Base-by-base conservation (phyloP, 495 filamentous ascomycete species). In the Daldinia caldariorum region DNA sequence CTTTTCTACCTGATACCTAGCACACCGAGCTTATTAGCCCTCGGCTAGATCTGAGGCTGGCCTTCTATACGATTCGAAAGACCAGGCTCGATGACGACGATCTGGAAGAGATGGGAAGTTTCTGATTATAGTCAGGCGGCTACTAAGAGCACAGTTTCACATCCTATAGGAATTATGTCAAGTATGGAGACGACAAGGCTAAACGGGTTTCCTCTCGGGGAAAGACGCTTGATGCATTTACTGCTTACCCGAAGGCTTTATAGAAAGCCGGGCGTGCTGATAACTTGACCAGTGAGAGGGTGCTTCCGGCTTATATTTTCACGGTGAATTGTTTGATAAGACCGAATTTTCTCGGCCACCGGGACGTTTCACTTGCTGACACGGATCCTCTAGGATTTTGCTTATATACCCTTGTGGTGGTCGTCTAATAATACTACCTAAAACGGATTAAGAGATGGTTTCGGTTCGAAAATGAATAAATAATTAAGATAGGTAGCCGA, bases 381-480 rank as follows among this genome's bases (percentile, higher is more conserved):
- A 65, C 61, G 65, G 61, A 53, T 72, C 69, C 69, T 72, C 50
- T 32, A 65, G 64, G 70, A 67, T 34, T 61, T 61, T 54, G 63
- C 49, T 58, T 61, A 47, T 5, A 35, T 35, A 35, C 34, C n/a
- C n/a, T 26, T 3, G 26, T 3, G 26, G 26, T 1, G 26, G 26
- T 26, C 26, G 26, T 26, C 26, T 3, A 26, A 26, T 26, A 26
- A 26, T 26, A 26, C 26, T 26, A 26, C 26, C 26, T 26, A 26
- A 26, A 26, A 26, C 34, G 6, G 61, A 56, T 51, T 31, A n/a
- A 31, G 49, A 31, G 14, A 14, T 10, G 16, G 41, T 31, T 37
- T 37, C 1, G 3, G 1, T 26, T 26, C 26, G 26, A 26, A 26
- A 26, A n/a, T n/a, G n/a, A 26, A 26, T 26, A 3, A 26, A 26